These are phyloP conservation scores for Starmerella potacharoeniae DNA, from an alignment of 805 yeast genomes.

Conservation along the genomic window DNA sequence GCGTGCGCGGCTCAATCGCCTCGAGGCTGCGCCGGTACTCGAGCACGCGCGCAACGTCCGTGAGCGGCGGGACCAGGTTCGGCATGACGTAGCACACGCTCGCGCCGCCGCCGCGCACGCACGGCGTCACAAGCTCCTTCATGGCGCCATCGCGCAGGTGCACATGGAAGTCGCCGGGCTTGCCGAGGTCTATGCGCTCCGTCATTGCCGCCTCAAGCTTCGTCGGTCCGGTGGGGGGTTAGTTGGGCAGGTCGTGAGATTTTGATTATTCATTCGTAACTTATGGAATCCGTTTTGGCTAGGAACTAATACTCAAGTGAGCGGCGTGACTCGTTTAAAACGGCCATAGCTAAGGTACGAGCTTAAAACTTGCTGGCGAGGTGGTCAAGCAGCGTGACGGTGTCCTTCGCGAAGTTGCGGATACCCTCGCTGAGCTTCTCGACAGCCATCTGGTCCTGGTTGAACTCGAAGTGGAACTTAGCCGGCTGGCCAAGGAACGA, in stretches of 20 bases:
- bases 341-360: neutral
- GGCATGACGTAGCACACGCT: conserved; percentile 95
- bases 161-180: conserved; percentile 72
- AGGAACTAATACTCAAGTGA: neutral
- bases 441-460: conserved; percentile 97
- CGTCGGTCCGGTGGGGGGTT: too few relatives aligned
- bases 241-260: too few relatives aligned
- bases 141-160: conserved; percentile 88
- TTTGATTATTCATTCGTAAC: neutral
- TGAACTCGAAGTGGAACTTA: conserved; percentile 75
- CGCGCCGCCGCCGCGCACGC: conserved; percentile 80
- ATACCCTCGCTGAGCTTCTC: conserved; percentile 97
- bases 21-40: conserved; percentile 58
- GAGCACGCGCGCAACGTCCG: conserved; percentile 58
- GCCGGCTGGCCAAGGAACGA: conserved; percentile 77
- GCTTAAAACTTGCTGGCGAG: conserved; percentile 19
- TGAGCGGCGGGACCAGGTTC: conserved; percentile 83
- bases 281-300: neutral
- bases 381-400: conserved; percentile 46
- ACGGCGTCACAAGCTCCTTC: conserved; percentile 87
- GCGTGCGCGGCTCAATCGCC: conserved; percentile 63
- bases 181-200: conserved; percentile 26
- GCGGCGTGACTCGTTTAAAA: neutral
- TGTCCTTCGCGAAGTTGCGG: conserved; percentile 91
- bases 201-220: neutral